Percentiles rank a stretch among this genome's conserved stretches.
These are phyloP conservation scores for Ogataea parapolymorpha DNA, from an alignment of 805 yeast species.

Conservation along the genomic window DNA sequence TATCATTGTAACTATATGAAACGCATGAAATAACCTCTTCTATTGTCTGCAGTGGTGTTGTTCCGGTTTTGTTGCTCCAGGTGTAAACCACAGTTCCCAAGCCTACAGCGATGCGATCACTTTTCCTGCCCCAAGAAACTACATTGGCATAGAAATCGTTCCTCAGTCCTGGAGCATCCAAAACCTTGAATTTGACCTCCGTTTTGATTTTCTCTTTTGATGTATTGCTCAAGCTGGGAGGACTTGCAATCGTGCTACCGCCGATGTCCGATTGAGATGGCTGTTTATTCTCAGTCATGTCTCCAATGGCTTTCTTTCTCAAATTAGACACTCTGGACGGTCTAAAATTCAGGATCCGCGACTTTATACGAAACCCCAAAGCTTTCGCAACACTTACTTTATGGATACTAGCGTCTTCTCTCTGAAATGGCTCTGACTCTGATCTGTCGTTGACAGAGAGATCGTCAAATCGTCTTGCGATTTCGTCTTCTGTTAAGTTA, in stretches of 20 bases:
- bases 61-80: conserved; percentile 57
- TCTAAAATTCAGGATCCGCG: conserved; percentile 40
- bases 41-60: conserved; percentile 40
- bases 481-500: conserved; percentile 9
- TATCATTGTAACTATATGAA: conserved; percentile 48
- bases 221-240: conserved; percentile 9
- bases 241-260: conserved; percentile 10
- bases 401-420: conserved; percentile 23
- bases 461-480: conserved; percentile 11
- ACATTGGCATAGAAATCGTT: conserved; percentile 78
- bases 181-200: conserved; percentile 45
- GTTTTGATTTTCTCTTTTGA: conserved; percentile 31
- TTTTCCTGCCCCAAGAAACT: conserved; percentile 62
- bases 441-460: conserved; percentile 7
- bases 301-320: conserved; percentile 8
- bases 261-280: conserved; percentile 12
- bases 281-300: conserved; percentile 12
- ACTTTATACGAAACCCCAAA: conserved; percentile 39
- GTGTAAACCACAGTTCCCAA: conserved; percentile 53
- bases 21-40: conserved; percentile 53
- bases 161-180: conserved; percentile 67
- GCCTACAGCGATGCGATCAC: conserved; percentile 62
- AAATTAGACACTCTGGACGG: conserved; percentile 19
- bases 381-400: conserved; percentile 48
- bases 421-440: conserved; percentile 1